These are phyloP conservation scores for Fusarium algeriense DNA, from an alignment of 2,329 filamentous ascomycete species.

Conservation along the genomic window DNA sequence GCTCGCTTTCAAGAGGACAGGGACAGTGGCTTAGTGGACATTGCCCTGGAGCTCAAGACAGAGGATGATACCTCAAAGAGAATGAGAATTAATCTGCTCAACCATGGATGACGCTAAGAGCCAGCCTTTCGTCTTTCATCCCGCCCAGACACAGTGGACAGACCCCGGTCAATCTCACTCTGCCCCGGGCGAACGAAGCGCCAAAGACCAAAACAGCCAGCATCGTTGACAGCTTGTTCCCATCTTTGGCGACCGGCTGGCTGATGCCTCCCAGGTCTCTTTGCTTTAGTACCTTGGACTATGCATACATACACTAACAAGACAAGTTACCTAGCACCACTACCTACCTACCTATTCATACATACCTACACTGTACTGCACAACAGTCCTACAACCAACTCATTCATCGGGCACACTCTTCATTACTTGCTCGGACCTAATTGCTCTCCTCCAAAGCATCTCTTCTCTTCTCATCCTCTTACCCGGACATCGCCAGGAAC, in stretches of 20 bases:
- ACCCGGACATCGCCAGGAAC: slow-evolving; percentile 32
- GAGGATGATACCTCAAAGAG: neutral
- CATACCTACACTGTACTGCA: neutral
- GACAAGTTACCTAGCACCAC: neutral
- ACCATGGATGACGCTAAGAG: neutral
- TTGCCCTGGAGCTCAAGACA: slow-evolving; percentile 1
- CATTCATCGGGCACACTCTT: neutral
- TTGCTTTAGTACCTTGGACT: neutral
- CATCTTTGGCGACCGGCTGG: slow-evolving; percentile 32
- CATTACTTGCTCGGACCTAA: neutral
- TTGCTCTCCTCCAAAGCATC: neutral
- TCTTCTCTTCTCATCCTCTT: neutral
- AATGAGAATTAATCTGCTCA: neutral
- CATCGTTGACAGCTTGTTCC: slow-evolving; percentile 38
- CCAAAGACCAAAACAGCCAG: slow-evolving; percentile 37
- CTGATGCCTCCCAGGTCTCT: neutral
- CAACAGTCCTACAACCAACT: neutral
- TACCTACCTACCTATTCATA: neutral
- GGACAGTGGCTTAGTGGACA: neutral
- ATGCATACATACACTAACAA: neutral
- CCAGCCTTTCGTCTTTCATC: slow-evolving; percentile 12
- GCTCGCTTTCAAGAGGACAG: neutral
- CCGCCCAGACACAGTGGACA: slow-evolving; percentile 15
- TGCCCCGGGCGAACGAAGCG: slow-evolving; percentile 35
- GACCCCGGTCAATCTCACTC: slow-evolving; percentile 18